Evolutionary conservation across 331 rosid genomes (phyloP).

Genomic region (Dryas integrifolia): DNA sequence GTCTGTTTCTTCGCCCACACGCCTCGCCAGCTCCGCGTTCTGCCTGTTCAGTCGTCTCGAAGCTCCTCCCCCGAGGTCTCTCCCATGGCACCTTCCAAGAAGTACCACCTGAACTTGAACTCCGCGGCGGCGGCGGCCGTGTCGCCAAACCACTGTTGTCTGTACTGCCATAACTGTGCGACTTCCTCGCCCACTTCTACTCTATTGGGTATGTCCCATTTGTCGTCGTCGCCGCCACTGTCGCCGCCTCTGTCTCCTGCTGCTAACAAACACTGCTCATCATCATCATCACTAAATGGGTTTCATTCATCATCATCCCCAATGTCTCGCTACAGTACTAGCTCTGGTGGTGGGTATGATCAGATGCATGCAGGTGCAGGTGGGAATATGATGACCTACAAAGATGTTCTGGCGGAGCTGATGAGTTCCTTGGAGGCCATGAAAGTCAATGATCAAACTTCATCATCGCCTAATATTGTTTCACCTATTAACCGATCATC

Average conservation of each 20-base stretch:
- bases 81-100: slow-evolving; percentile 7
- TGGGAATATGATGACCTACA: slow-evolving; percentile 35
- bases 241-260: slow-evolving; percentile 68
- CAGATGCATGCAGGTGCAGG: slow-evolving; percentile 10
- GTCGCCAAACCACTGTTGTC: slow-evolving; percentile 48
- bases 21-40: slow-evolving; percentile 68
- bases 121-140: not conserved
- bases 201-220: slow-evolving; percentile 53
- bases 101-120: slow-evolving; percentile 35
- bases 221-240: slow-evolving; percentile 50
- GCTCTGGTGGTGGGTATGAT: not conserved
- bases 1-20: slow-evolving; percentile 94
- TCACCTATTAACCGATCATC: no score
- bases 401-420: slow-evolving; percentile 52
- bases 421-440: slow-evolving; percentile 66
- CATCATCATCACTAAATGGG: slow-evolving; percentile 15
- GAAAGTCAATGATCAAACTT: slow-evolving; percentile 42
- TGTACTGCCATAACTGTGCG: slow-evolving; percentile 39
- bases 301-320: slow-evolving; percentile 19
- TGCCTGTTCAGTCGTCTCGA: slow-evolving; percentile 35
- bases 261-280: slow-evolving; percentile 17
- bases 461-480: no score
- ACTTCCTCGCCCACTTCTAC: slow-evolving; percentile 79
- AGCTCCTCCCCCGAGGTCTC: slow-evolving; percentile 31
- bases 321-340: slow-evolving; percentile 37